Conservation (phyloP, 768 basidiomycete genomes). For the Astraeus odoratus region DNA sequence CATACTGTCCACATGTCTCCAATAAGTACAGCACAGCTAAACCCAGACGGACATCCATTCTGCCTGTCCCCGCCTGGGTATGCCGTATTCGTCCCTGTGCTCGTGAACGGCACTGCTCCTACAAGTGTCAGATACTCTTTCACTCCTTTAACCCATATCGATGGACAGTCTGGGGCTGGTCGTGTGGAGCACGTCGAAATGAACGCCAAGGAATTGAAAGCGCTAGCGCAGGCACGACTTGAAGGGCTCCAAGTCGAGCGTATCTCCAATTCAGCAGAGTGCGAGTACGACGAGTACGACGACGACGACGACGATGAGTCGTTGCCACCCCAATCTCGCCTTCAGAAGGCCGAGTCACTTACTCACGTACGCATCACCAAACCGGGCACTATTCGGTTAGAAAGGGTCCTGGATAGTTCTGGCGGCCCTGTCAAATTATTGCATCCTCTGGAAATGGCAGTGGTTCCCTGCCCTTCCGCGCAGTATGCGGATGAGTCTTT, state of each 20-base stretch:
- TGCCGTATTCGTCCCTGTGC: conserved; percentile 67
- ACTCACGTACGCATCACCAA: conserved; percentile 64
- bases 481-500: conserved; percentile 46
- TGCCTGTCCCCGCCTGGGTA: conserved; percentile 55
- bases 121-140: conserved; percentile 66
- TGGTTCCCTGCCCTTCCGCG: conserved; percentile 80
- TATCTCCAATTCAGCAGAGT: conserved; percentile 26
- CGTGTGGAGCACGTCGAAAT: conserved; percentile 52
- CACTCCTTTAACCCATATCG: conserved; percentile 51
- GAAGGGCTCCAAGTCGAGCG: conserved; percentile 44
- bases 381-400: conserved; percentile 71
- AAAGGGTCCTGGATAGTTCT: conserved; percentile 63
- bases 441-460: conserved; percentile 52
- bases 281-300: conserved; percentile 66
- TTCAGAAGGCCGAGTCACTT: conserved; percentile 72
- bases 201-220: conserved; percentile 56
- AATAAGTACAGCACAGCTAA: conserved; percentile 87
- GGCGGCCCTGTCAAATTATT: conserved; percentile 70
- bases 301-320: conserved; percentile 46
- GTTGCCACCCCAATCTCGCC: conserved; percentile 31
- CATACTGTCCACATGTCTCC: conserved; percentile 92
- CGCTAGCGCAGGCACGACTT: conserved; percentile 53
- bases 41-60: conserved; percentile 66
- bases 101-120: conserved; percentile 87
- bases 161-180: conserved; percentile 30